phyloP scores from a whole-genome alignment of 2,329 filamentous ascomycete species.

The Metarhizium rileyi region DNA sequence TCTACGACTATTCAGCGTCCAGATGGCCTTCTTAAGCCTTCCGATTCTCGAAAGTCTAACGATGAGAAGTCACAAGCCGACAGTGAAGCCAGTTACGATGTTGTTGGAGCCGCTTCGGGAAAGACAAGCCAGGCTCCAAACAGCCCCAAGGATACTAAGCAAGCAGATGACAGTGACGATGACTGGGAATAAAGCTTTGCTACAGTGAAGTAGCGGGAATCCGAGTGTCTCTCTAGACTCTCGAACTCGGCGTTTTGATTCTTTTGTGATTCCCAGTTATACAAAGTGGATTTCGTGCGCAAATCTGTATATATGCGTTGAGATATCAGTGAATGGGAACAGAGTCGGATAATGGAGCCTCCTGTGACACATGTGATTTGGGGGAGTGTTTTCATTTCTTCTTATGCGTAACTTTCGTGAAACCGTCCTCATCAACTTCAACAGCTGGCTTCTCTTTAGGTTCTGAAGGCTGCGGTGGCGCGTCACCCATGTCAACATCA shows the following conservation, averaged over 20 bases:
- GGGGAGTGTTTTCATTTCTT: constrained; percentile 42
- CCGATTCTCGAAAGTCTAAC: constrained; percentile 63
- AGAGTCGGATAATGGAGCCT: background rate
- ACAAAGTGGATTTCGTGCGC: constrained; percentile 2
- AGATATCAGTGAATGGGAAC: constrained; percentile 14
- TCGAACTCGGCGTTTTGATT: constrained; percentile 23
- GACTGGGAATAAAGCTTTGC: constrained; percentile 10
- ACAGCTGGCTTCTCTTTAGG: constrained; percentile 56
- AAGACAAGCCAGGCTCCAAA: constrained; percentile 67
- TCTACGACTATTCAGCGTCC: constrained; percentile 52
- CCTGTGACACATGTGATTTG: constrained; percentile 5
- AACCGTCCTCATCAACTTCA: constrained; percentile 72
- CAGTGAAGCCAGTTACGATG: constrained; percentile 92
- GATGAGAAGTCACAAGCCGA: constrained; percentile 86
- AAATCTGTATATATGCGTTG: constrained; percentile 13
- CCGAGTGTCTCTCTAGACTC: background rate
- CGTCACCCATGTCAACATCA: constrained; percentile 61
- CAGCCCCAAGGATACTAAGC: constrained; percentile 48
- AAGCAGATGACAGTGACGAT: constrained; percentile 32
- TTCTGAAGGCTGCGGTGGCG: constrained; percentile 36
- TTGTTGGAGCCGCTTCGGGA: constrained; percentile 71
- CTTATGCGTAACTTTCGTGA: constrained; percentile 64
- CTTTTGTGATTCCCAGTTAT: constrained; percentile 11
- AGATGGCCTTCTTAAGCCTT: constrained; percentile 45
- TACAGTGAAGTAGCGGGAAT: background rate